A percentile compares a stretch with the other conserved stretches of the same genome.
Conservation (phyloP, 139 green algal species). For the Edaphochlamys debaryana region DNA sequence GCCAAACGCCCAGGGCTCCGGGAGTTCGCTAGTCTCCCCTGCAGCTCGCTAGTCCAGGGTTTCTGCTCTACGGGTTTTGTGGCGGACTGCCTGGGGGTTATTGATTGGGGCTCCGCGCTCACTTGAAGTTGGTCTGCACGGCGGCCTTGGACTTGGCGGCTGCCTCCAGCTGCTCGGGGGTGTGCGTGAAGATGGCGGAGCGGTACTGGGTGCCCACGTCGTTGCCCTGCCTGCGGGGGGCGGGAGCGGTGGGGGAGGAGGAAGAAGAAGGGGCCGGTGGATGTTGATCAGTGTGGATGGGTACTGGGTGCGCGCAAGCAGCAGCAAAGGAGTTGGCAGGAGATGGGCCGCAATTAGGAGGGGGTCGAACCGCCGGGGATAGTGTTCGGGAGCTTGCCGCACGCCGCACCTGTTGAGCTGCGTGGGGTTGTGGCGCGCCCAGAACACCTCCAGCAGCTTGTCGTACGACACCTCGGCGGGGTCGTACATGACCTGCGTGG, state of each 20-base stretch:
- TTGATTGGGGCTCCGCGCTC: too few species aligned
- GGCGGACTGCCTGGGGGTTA: too few species aligned
- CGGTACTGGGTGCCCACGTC: constrained; percentile 87
- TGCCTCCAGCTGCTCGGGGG: constrained; percentile 62
- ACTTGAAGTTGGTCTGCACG: constrained; percentile 27
- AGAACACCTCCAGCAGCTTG: constrained; percentile 83
- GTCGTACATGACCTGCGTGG: constrained; percentile 67
- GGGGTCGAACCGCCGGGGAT: too few species aligned
- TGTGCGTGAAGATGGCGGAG: constrained; percentile 76
- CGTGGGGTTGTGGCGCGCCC: constrained; percentile 80
- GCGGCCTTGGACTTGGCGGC: constrained; percentile 38
- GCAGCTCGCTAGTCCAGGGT: too few species aligned
- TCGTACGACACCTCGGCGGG: constrained; percentile 65
- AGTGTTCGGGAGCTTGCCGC: too few species aligned
- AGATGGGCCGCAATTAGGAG: too few species aligned
- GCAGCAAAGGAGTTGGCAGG: too few species aligned
- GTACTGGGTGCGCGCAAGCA: too few species aligned
- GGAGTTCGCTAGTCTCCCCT: too few species aligned
- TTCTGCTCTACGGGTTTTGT: too few species aligned
- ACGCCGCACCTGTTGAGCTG: constrained; percentile 71
- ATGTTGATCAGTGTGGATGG: background rate
- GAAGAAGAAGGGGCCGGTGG: background rate
- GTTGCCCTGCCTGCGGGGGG: constrained; percentile 58
- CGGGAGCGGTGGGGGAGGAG: background rate
- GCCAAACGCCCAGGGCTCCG: too few species aligned